These are phyloP conservation scores for Globisporangium nunn DNA, from an alignment of 352 stramenopile genomes.

Conservation along the genomic window DNA sequence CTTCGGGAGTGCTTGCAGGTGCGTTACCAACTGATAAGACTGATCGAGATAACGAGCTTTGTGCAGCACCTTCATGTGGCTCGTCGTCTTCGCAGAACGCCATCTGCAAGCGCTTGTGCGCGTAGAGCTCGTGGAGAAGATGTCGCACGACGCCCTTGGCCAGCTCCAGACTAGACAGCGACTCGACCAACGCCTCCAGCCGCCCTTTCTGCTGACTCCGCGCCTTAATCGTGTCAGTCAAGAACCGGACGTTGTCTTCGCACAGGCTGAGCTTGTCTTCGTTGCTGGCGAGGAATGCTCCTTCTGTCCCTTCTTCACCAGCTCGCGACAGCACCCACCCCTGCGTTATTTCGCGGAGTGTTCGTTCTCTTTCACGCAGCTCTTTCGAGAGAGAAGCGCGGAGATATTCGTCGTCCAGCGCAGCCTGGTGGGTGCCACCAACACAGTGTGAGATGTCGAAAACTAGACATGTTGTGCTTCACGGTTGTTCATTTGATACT, in stretches of 20 bases:
- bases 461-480: no score
- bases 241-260: slow-evolving; percentile 53
- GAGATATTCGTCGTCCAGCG: slow-evolving; percentile 49
- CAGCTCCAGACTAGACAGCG: slow-evolving; percentile 31
- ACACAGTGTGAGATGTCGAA: neutral
- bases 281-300: slow-evolving; percentile 47
- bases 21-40: no score
- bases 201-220: slow-evolving; percentile 4
- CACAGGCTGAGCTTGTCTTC: slow-evolving; percentile 42
- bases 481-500: neutral
- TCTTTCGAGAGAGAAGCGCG: slow-evolving; percentile 39
- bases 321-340: slow-evolving; percentile 11
- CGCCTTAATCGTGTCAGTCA: slow-evolving; percentile 32
- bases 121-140: slow-evolving; percentile 46
- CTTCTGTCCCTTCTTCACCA: slow-evolving; percentile 14
- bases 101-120: slow-evolving; percentile 36
- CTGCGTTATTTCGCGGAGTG: slow-evolving; percentile 41
- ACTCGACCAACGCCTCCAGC: slow-evolving; percentile 25
- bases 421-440: slow-evolving; percentile 15
- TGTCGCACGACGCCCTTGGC: slow-evolving; percentile 42
- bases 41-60: no score
- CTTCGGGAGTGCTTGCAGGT: neutral
- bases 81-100: slow-evolving; percentile 21
- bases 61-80: neutral
- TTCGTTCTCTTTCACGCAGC: slow-evolving; percentile 36